These are phyloP conservation scores for Conringia planisiliqua DNA, from an alignment of 345 rosid genomes.

Conservation along the genomic window DNA sequence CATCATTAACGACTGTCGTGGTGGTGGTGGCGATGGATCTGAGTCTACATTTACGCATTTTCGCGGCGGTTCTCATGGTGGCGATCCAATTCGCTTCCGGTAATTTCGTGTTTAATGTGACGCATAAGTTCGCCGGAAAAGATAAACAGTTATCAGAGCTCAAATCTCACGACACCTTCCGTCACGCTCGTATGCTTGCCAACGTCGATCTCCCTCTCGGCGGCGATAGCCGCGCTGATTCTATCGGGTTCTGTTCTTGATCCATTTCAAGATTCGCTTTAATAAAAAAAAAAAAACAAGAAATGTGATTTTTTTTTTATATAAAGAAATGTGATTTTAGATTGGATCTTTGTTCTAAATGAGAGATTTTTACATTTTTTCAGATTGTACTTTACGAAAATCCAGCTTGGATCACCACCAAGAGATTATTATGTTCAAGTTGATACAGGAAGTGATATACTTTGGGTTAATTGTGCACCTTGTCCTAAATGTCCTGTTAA, in stretches of 20 bases:
- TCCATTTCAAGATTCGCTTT: background rate
- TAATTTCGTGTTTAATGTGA: constrained; percentile 53
- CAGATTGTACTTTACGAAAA: constrained; percentile 79
- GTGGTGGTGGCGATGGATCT: constrained; percentile 36
- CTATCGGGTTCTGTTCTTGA: constrained; percentile 54
- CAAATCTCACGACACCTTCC: constrained; percentile 65
- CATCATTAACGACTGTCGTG: background rate
- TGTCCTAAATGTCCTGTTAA: constrained; percentile 73
- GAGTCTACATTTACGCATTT: constrained; percentile 14
- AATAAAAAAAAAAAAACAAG: too few species aligned
- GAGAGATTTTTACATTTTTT: constrained; percentile 17
- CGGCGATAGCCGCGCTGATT: constrained; percentile 72
- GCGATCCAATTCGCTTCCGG: constrained; percentile 34
- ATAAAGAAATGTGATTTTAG: background rate
- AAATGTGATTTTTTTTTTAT: too few species aligned
- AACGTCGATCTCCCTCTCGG: constrained; percentile 62
- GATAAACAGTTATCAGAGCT: constrained; percentile 46
- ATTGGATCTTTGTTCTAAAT: background rate
- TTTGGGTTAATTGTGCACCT: constrained; percentile 85
- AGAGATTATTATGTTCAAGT: constrained; percentile 79
- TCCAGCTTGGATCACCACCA: constrained; percentile 77
- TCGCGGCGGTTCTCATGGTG: constrained; percentile 23
- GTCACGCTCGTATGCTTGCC: constrained; percentile 67
- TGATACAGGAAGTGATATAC: constrained; percentile 94
- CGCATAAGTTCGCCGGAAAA: constrained; percentile 58